A percentile compares a stretch with the other conserved stretches of the same genome.
Evolutionary conservation across 441 rosid genomes (phyloP).

Genomic region (Dalechampia spathulata): DNA sequence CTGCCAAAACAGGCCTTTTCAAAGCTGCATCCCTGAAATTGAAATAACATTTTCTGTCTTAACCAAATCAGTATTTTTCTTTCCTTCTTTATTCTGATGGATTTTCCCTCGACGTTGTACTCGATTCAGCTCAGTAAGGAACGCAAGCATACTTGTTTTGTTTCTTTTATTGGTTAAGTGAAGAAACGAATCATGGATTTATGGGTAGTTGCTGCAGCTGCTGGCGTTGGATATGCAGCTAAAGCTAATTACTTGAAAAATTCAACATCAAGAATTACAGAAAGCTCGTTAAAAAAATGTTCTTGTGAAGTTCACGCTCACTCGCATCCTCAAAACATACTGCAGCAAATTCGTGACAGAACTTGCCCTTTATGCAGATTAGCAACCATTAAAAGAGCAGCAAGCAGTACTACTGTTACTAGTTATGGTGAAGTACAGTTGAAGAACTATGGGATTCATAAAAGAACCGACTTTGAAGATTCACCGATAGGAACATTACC

Average conservation of each 20-base stretch:
- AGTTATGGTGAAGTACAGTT: constrained; percentile 2
- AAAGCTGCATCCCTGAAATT: background rate
- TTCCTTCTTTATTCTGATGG: background rate
- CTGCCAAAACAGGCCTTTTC: background rate
- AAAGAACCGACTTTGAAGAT: background rate
- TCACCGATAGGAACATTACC: constrained; percentile 8
- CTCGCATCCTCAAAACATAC: constrained; percentile 15
- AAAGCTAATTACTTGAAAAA: constrained; percentile 30
- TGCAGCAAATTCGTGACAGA: constrained; percentile 19
- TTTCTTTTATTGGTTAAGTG: background rate
- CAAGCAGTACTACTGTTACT: background rate
- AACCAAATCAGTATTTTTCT: no score
- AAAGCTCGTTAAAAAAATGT: constrained; percentile 15
- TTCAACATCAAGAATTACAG: constrained; percentile 12
- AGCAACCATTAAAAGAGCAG: background rate
- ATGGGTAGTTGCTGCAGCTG: constrained; percentile 41
- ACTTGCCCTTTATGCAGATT: constrained; percentile 25
- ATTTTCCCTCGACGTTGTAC: background rate
- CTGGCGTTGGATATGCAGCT: constrained; percentile 31
- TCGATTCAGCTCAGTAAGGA: background rate
- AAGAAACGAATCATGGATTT: constrained; percentile 31
- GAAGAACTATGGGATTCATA: constrained; percentile 4
- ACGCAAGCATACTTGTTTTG: background rate
- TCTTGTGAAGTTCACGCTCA: constrained; percentile 5
- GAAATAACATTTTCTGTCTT: background rate